Conservation (phyloP, 2,329 filamentous ascomycete species). For the Exophiala viscosa region DNA sequence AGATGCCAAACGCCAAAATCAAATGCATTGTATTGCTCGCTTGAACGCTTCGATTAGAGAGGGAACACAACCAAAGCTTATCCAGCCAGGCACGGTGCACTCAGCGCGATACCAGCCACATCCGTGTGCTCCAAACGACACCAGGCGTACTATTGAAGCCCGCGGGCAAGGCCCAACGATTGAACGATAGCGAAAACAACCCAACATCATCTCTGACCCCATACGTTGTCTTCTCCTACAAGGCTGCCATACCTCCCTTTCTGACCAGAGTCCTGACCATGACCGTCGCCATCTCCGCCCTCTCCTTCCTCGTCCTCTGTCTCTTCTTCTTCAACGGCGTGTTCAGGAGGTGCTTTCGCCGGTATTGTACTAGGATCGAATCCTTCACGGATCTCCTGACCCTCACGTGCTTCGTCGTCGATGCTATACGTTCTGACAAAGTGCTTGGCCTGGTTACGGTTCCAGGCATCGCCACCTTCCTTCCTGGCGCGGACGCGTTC, state of each 20-base stretch:
- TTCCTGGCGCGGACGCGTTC: constrained; percentile 61
- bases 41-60: no score
- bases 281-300: constrained; percentile 15
- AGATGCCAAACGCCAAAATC: no score
- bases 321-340: constrained; percentile 27
- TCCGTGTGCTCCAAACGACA: no score
- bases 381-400: constrained; percentile 27
- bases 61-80: no score
- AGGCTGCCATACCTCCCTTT: constrained; percentile 19
- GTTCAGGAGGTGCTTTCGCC: constrained; percentile 26
- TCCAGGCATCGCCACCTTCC: constrained; percentile 60
- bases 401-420: constrained; percentile 20
- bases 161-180: neutral
- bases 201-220: constrained; percentile 11
- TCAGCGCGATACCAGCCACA: no score
- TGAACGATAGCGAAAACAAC: neutral
- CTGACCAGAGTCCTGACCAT: constrained; percentile 1
- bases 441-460: constrained; percentile 38
- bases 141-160: no score
- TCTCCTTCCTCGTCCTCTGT: constrained; percentile 23
- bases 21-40: no score
- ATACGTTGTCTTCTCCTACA: constrained; percentile 26
- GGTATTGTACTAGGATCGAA: constrained; percentile 27
- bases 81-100: no score
- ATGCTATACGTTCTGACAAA: constrained; percentile 28